phyloP scores from a whole-genome alignment of 768 basidiomycete genomes.

The Trametes elegans region DNA sequence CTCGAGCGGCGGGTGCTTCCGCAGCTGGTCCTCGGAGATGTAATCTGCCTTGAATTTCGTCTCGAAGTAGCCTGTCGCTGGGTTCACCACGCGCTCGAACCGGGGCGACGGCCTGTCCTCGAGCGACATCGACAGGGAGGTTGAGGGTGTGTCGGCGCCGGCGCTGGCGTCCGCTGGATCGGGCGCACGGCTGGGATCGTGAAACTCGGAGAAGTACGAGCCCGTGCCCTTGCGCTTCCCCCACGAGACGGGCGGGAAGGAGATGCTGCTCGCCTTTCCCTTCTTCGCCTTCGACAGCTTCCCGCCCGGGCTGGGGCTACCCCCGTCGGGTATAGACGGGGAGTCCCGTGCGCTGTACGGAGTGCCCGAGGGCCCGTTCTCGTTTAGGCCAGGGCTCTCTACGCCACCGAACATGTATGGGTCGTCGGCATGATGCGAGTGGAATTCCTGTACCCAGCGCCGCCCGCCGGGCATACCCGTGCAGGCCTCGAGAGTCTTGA shows the following conservation, averaged over 20 bases:
- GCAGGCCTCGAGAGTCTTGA: constrained; percentile 69
- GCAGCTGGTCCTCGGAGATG: constrained; percentile 31
- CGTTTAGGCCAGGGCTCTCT: constrained; percentile 38
- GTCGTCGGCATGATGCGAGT: constrained; percentile 28
- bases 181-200: constrained; percentile 19
- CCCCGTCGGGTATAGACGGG: constrained; percentile 3
- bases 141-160: no score
- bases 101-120: constrained; percentile 22
- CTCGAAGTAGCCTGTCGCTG: constrained; percentile 34
- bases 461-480: constrained; percentile 67
- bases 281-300: constrained; percentile 47
- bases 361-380: constrained; percentile 20
- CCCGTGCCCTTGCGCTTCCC: constrained; percentile 46
- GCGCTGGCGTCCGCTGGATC: constrained; percentile 5
- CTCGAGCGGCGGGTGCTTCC: constrained; percentile 20
- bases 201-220: constrained; percentile 50
- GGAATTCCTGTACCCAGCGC: constrained; percentile 62
- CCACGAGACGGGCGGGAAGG: constrained; percentile 70
- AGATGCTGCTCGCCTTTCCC: constrained; percentile 32
- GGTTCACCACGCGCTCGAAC: constrained; percentile 20
- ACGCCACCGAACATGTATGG: constrained; percentile 61
- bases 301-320: constrained; percentile 13
- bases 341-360: not conserved
- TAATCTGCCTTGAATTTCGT: constrained; percentile 48
- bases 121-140: constrained; percentile 3